Base-by-base conservation (phyloP, 2,329 filamentous ascomycete species). In the Pseudogymnoascus sp. region DNA sequence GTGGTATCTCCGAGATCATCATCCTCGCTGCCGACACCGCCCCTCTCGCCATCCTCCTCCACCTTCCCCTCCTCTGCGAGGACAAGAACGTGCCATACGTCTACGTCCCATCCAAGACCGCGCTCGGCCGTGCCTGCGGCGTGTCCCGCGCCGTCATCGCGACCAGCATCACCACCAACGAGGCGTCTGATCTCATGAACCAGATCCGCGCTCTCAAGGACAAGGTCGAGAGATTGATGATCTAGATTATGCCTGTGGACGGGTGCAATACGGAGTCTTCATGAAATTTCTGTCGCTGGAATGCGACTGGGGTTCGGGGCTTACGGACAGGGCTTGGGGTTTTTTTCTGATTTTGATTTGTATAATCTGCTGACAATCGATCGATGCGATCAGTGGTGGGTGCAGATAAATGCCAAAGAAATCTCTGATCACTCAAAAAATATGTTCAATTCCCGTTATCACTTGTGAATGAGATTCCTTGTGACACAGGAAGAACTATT, bases 191-290 rank as follows among this genome's bases (percentile, higher is more conserved):
- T 76, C 81, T 97, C 63, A 89, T 87, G 75, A 83, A 84, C 71
- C 91, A 95, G 81, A 97, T 97, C 76, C 84, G 89, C 70, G 82
- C 86, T 66, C 81, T 97, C 72, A 95, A 93, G 81, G 90, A 95
- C 77, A 95, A 96, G 85, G 90, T 97, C 61, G 93, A 97, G 83
- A 85, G 92, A 70, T 83, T 97, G 68, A 91, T 93, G 80, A 96
- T 97, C 78, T 97, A 87, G 84, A 54, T 28, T 6, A 18, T 22
- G 41, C 57, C 57, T 58, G 18, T 58, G 34, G 34, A 58, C 6
- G 28, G 28, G 28, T 34, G 47, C 28, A 54, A 54, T 11, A 32
- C 28, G 28, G 28, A 54, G 47, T 54, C 47, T 54, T 54, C 9
- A 12, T 54, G 47, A 18, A 54, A 54, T 54, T 54, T 54, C 47